phyloP scores from a whole-genome alignment of 495 filamentous ascomycete species.

The Hypoxylon trugodes region DNA sequence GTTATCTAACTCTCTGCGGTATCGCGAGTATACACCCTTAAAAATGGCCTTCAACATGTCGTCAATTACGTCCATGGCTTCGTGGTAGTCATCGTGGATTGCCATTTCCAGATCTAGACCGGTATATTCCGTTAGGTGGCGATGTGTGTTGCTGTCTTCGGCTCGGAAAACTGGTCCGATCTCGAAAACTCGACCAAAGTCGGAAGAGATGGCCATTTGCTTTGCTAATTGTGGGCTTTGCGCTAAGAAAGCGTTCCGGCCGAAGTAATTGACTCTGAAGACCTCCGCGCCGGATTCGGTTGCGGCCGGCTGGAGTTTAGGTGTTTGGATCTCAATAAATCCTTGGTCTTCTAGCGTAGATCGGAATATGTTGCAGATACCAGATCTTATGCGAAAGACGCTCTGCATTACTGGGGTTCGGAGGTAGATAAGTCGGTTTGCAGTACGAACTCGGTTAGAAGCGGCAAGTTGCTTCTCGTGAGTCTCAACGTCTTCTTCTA shows the following conservation, averaged over 20 bases:
- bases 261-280: constrained; percentile 96
- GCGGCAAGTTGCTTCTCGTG: constrained; percentile 51
- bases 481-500: constrained; percentile 50
- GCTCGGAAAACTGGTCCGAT: constrained; percentile 96
- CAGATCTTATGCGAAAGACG: constrained; percentile 82
- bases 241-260: constrained; percentile 84
- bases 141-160: constrained; percentile 95
- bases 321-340: constrained; percentile 92
- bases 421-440: constrained; percentile 86
- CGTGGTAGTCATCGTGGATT: constrained; percentile 89
- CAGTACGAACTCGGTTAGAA: constrained; percentile 62
- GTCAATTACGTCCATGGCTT: constrained; percentile 84
- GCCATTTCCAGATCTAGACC: constrained; percentile 96
- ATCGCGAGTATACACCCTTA: constrained; percentile 75
- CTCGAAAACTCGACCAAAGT: constrained; percentile 90
- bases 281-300: constrained; percentile 93
- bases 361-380: constrained; percentile 81
- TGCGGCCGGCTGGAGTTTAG: constrained; percentile 88
- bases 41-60: constrained; percentile 89
- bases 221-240: constrained; percentile 95
- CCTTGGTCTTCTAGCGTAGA: constrained; percentile 76
- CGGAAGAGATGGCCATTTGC: constrained; percentile 92
- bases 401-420: constrained; percentile 86
- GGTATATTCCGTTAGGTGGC: constrained; percentile 95
- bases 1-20: constrained; percentile 71